Conservation (phyloP, 306 rosid species). For the Oxytropis ochrocephala region DNA sequence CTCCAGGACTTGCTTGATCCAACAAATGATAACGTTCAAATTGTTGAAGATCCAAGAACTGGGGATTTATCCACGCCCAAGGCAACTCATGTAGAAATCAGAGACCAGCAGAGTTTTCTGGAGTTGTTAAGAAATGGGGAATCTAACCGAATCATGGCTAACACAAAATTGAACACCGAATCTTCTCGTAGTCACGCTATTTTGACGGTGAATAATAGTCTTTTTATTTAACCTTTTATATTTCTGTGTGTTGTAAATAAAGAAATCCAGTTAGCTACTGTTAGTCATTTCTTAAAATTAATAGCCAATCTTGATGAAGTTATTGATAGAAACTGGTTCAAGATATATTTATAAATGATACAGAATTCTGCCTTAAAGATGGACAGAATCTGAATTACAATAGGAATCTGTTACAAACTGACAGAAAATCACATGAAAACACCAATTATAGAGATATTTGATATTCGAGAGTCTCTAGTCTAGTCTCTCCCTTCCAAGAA, state of each 20-base stretch:
- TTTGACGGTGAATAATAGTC: slow-evolving; percentile 62
- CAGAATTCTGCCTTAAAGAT: too few relatives aligned
- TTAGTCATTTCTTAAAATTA: slow-evolving; percentile 4
- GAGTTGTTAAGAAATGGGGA: slow-evolving; percentile 88
- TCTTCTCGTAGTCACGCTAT: slow-evolving; percentile 98
- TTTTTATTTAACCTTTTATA: too few relatives aligned
- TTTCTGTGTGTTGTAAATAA: slow-evolving; percentile 3
- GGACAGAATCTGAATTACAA: too few relatives aligned
- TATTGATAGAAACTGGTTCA: too few relatives aligned
- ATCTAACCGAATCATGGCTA: slow-evolving; percentile 82
- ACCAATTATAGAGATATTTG: too few relatives aligned
- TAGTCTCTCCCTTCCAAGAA: too few relatives aligned
- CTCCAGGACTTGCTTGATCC: slow-evolving; percentile 92
- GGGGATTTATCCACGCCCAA: slow-evolving; percentile 83
- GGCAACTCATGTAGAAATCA: slow-evolving; percentile 82
- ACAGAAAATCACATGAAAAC: too few relatives aligned
- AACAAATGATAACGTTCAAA: slow-evolving; percentile 77
- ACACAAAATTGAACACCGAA: slow-evolving; percentile 90
- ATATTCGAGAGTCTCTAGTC: too few relatives aligned
- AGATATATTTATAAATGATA: too few relatives aligned
- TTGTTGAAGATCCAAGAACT: slow-evolving; percentile 88
- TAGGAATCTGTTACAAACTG: too few relatives aligned
- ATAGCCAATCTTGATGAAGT: slow-evolving; percentile 27
- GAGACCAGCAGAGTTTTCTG: slow-evolving; percentile 62
- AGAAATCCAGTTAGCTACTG: slow-evolving; percentile 2